phyloP scores from a whole-genome alignment of 345 rosid species.

The Sapria himalayana region DNA sequence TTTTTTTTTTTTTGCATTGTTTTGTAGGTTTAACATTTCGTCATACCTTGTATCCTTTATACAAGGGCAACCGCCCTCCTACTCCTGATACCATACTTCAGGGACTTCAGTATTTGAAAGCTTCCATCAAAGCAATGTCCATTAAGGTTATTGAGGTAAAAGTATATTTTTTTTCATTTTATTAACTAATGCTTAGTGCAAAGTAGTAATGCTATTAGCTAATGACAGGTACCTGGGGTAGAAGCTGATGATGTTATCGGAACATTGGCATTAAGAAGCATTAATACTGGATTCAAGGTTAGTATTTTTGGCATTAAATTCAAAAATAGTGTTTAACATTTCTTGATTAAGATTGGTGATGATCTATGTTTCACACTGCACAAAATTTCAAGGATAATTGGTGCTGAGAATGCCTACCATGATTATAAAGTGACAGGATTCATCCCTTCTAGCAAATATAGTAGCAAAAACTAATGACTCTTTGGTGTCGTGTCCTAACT shows the following conservation, averaged over 20 bases:
- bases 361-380: too few species aligned
- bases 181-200: slow-evolving; percentile 9
- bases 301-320: slow-evolving; percentile 2
- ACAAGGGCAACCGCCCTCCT: slow-evolving; percentile 86
- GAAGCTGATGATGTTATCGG: slow-evolving; percentile 99
- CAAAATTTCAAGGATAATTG: too few species aligned
- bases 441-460: too few species aligned
- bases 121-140: slow-evolving; percentile 88
- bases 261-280: slow-evolving; percentile 70
- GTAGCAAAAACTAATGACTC: too few species aligned
- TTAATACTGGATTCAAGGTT: slow-evolving; percentile 68
- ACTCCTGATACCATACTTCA: slow-evolving; percentile 92
- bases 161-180: too few species aligned
- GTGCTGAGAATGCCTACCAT: too few species aligned
- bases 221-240: slow-evolving; percentile 77
- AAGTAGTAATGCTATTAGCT: slow-evolving; percentile 11
- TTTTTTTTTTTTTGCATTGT: too few species aligned
- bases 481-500: too few species aligned
- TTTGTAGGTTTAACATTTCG: slow-evolving; percentile 66
- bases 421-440: too few species aligned
- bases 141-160: slow-evolving; percentile 86
- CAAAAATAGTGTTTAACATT: background rate
- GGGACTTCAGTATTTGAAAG: slow-evolving; percentile 88
- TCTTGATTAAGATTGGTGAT: slow-evolving; percentile 1
- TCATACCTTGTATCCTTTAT: slow-evolving; percentile 61